Evolutionary conservation across 2,329 filamentous ascomycete species (phyloP).

Genomic region (Ilyonectria robusta): DNA sequence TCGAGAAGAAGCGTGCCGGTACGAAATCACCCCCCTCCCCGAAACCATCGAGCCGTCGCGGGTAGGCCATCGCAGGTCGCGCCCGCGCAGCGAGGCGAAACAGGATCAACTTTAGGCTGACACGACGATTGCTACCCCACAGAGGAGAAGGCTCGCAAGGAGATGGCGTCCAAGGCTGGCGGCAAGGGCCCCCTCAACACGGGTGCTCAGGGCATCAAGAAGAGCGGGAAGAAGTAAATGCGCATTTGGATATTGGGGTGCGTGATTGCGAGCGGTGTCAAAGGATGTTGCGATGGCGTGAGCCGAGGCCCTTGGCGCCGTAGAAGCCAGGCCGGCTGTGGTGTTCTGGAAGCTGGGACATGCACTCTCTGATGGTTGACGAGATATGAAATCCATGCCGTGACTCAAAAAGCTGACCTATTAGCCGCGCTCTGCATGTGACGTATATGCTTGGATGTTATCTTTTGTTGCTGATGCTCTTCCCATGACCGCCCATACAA

Average conservation of each 20-base stretch:
- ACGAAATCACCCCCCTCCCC: slow-evolving; percentile 53
- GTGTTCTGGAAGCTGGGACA: slow-evolving; percentile 37
- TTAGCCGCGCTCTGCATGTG: slow-evolving; percentile 6
- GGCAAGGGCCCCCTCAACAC: slow-evolving; percentile 92
- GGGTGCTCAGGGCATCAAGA: slow-evolving; percentile 93
- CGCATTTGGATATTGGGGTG: slow-evolving; percentile 10
- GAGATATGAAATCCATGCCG: slow-evolving; percentile 48
- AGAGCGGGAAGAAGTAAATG: slow-evolving; percentile 93
- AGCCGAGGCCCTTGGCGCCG: slow-evolving; percentile 29
- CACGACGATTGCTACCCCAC: slow-evolving; percentile 36
- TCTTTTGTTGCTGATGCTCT: background rate
- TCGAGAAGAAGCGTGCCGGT: slow-evolving; percentile 89
- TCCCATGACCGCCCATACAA: background rate
- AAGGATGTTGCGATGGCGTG: slow-evolving; percentile 36
- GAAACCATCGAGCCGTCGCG: background rate
- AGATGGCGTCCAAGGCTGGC: slow-evolving; percentile 83
- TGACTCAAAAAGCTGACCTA: slow-evolving; percentile 32
- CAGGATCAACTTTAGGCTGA: slow-evolving; percentile 33
- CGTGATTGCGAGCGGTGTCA: slow-evolving; percentile 22
- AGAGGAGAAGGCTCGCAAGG: slow-evolving; percentile 91
- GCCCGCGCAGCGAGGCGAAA: background rate
- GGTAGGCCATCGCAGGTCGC: background rate
- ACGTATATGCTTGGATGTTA: slow-evolving; percentile 7
- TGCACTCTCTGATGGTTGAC: slow-evolving; percentile 41
- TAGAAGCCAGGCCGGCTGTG: slow-evolving; percentile 34